Evolutionary conservation across 257 asterid genomes (phyloP).

Genomic region (Primulina huaijiensis): DNA sequence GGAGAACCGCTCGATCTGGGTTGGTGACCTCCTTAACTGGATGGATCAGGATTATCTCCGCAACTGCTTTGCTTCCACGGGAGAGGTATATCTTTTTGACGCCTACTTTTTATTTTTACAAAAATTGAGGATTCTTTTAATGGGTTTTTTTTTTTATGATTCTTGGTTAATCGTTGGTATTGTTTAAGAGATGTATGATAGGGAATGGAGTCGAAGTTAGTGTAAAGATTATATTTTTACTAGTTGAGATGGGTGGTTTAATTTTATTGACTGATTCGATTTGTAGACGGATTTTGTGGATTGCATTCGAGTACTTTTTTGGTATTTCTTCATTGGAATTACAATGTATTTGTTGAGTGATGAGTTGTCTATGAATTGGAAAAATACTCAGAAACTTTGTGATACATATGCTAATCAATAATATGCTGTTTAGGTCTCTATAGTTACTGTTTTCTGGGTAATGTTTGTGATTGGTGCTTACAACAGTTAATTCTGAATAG

Average conservation of each 20-base stretch:
- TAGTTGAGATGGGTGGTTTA: conserved; percentile 1
- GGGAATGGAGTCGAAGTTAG: conserved; percentile 16
- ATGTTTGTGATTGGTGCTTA: neutral
- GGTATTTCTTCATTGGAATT: no score
- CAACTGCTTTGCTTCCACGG: conserved; percentile 83
- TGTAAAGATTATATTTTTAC: conserved; percentile 15
- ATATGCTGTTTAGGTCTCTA: neutral
- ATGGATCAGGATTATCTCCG: conserved; percentile 98
- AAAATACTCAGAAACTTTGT: neutral
- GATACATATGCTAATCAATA: neutral
- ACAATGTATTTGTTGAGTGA: neutral
- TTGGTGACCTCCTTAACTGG: conserved; percentile 89
- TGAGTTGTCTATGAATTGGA: neutral
- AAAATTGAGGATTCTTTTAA: neutral
- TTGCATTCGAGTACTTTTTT: neutral
- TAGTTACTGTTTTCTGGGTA: neutral
- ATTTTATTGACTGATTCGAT: neutral
- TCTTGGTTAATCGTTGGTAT: neutral
- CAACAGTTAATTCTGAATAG: no score
- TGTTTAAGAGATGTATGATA: neutral
- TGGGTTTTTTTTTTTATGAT: neutral
- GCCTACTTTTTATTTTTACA: neutral
- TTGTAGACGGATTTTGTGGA: neutral
- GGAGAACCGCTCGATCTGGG: conserved; percentile 93
- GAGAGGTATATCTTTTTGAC: conserved; percentile 50